Conservation (phyloP, 129 eudicot species). For the Deinandra increscens region DNA sequence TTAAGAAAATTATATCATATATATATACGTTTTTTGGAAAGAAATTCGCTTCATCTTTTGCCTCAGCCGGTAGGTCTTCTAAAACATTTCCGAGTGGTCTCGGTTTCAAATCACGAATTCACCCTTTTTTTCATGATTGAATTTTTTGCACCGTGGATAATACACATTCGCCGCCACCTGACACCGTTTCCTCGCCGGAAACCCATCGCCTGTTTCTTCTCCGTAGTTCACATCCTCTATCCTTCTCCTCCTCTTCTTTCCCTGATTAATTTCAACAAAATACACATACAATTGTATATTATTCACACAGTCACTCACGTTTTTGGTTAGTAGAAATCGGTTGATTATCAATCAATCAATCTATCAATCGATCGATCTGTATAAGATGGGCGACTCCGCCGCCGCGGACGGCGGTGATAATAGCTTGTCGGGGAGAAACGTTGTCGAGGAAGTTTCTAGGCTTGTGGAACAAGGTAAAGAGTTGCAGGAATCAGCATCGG, state of each 20-base stretch:
- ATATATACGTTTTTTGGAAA: no score
- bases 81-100: no score
- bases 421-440: conserved; percentile 24
- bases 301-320: conserved; percentile 14
- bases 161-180: conserved; percentile 20
- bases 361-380: no score
- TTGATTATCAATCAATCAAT: background rate
- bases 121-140: no score
- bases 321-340: conserved; percentile 7
- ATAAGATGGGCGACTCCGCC: conserved; percentile 47
- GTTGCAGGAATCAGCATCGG: conserved; percentile 75
- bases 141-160: conserved; percentile 28
- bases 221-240: background rate
- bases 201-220: background rate
- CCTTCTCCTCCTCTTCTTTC: background rate
- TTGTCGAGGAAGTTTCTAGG: conserved; percentile 42
- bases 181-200: conserved; percentile 23
- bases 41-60: no score
- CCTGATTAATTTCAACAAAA: background rate
- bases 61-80: no score
- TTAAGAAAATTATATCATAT: no score
- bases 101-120: no score
- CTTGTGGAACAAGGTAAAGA: conserved; percentile 68
- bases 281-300: background rate
- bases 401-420: conserved; percentile 31